Conservation (phyloP, 75 land plant species). For the Pinus tabuliformis region DNA sequence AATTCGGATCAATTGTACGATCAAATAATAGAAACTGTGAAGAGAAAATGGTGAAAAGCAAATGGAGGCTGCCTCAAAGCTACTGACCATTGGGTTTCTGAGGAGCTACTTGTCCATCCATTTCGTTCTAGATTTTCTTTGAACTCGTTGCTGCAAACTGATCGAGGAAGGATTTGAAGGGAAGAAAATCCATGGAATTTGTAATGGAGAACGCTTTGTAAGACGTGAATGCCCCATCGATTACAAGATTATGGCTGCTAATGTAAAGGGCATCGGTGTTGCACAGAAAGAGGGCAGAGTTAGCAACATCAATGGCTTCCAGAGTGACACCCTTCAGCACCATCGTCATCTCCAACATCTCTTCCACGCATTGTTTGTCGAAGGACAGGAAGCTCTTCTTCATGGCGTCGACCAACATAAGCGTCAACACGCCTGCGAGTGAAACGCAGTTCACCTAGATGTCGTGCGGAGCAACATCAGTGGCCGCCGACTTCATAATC, state of each 20-base stretch:
- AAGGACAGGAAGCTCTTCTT: background rate
- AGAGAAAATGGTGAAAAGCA: too few species aligned
- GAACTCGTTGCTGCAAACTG: too few species aligned
- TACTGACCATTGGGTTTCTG: too few species aligned
- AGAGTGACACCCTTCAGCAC: conserved; percentile 7
- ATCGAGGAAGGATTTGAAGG: too few species aligned
- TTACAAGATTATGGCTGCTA: conserved; percentile 19
- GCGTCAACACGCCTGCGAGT: conserved; percentile 5
- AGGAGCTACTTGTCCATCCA: too few species aligned
- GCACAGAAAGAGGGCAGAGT: conserved; percentile 19
- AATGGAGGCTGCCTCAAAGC: too few species aligned
- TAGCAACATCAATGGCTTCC: conserved; percentile 10
- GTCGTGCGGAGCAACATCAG: conserved; percentile 10
- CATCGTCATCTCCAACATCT: background rate
- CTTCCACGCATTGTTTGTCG: background rate
- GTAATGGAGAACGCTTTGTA: background rate
- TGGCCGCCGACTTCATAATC: conserved; percentile 13
- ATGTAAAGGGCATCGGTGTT: conserved; percentile 11
- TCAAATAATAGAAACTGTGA: too few species aligned
- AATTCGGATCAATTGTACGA: too few species aligned
- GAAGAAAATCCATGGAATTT: background rate
- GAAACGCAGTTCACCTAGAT: conserved; percentile 21
- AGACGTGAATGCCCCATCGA: conserved; percentile 17
- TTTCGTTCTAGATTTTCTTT: too few species aligned
- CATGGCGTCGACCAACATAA: conserved; percentile 2